Conservation (phyloP, 345 rosid genomes). For the Salix exigua region DNA sequence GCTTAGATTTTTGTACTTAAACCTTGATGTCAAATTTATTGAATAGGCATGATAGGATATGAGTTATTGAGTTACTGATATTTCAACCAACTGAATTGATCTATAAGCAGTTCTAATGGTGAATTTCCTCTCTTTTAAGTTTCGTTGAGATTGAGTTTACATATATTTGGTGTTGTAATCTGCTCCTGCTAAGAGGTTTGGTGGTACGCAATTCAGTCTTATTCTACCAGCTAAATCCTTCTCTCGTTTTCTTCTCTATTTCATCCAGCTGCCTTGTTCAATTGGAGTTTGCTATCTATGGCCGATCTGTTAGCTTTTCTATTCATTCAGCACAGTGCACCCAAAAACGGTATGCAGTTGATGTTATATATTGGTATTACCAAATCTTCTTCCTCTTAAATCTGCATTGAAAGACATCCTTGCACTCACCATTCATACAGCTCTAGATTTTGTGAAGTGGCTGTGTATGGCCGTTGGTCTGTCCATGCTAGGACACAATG, state of each 20-base stretch:
- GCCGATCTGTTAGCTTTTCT: slow-evolving; percentile 46
- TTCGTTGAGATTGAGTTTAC: background rate
- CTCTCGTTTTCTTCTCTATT: background rate
- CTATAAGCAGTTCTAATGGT: no score
- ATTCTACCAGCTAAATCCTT: background rate
- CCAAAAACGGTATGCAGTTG: slow-evolving; percentile 12
- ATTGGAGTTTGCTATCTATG: slow-evolving; percentile 49
- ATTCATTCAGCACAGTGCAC: slow-evolving; percentile 37
- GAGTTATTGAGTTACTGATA: no score
- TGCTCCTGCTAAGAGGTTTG: background rate
- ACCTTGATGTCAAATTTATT: no score
- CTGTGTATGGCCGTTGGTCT: background rate
- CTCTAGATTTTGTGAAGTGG: background rate
- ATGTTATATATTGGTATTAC: background rate
- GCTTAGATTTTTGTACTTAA: no score
- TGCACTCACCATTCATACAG: background rate
- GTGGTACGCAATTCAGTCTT: background rate
- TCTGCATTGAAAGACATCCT: background rate
- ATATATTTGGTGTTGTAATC: background rate
- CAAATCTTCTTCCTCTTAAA: background rate
- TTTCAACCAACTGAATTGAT: no score
- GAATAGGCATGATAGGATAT: no score
- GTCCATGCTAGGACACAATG: background rate
- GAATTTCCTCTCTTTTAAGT: background rate
- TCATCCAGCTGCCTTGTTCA: slow-evolving; percentile 39